phyloP scores from a whole-genome alignment of 2,329 filamentous ascomycete species.

The Diaporthe eres region DNA sequence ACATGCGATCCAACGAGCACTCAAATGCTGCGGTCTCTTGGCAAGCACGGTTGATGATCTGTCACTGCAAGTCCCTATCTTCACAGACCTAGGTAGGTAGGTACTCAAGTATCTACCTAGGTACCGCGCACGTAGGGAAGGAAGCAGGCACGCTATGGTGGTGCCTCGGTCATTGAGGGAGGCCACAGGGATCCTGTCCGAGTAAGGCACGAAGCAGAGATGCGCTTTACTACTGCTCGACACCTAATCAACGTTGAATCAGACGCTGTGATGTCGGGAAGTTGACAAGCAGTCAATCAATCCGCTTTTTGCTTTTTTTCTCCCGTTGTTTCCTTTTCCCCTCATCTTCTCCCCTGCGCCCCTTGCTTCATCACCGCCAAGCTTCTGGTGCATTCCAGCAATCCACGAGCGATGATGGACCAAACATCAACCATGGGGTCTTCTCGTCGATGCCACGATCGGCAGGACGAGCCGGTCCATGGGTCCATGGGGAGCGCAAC shows the following conservation, averaged over 20 bases:
- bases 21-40: background rate
- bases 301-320: background rate
- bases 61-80: background rate
- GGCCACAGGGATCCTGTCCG: background rate
- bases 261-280: background rate
- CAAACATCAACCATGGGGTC: background rate
- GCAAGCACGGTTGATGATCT: background rate
- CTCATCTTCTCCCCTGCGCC: background rate
- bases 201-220: background rate
- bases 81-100: background rate
- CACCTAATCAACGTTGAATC: background rate
- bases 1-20: background rate
- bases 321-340: background rate
- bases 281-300: background rate
- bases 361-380: conserved; percentile 26
- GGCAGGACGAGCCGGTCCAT: background rate
- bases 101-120: background rate
- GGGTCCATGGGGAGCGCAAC: background rate
- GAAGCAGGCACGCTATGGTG: background rate
- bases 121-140: background rate
- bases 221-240: background rate
- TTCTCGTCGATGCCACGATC: background rate
- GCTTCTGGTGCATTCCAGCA: conserved; percentile 1
- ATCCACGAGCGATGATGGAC: background rate
- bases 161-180: background rate